A percentile compares a stretch with the other conserved stretches of the same genome.
Conservation (phyloP, 140 eudicot species). For the Anethum foeniculum region DNA sequence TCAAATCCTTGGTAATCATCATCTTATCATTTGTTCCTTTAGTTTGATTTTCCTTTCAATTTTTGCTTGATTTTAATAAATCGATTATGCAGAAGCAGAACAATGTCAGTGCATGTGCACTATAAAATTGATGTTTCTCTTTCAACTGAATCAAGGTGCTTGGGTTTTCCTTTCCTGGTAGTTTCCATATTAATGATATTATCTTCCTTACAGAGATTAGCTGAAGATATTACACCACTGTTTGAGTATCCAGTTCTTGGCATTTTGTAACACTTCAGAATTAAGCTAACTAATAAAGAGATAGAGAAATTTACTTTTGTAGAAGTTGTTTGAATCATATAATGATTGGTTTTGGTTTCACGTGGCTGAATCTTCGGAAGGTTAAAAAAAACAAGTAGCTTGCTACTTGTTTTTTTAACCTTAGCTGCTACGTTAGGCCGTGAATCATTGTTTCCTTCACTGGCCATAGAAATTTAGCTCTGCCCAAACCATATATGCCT, state of each 20-base stretch:
- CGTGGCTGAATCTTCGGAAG: neutral
- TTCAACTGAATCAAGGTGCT: neutral
- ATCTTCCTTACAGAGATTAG: neutral
- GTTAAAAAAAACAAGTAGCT: too few relatives aligned
- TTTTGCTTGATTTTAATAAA: neutral
- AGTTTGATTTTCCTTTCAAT: neutral
- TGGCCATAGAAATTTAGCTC: too few relatives aligned
- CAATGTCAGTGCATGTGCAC: neutral
- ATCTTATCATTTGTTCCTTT: neutral
- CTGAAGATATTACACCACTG: neutral
- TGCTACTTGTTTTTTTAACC: too few relatives aligned
- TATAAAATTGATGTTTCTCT: neutral
- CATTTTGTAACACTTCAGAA: neutral
- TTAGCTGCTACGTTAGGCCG: too few relatives aligned
- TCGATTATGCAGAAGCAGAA: neutral
- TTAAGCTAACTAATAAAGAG: too few relatives aligned
- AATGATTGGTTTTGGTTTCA: too few relatives aligned
- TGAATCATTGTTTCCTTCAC: too few relatives aligned
- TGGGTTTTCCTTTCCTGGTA: neutral
- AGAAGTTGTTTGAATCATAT: too few relatives aligned
- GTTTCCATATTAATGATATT: neutral
- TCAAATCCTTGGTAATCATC: neutral
- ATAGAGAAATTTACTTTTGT: too few relatives aligned
- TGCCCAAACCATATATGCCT: too few relatives aligned
- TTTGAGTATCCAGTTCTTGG: too few relatives aligned